Percentiles rank a stretch among this genome's conserved stretches.
These are phyloP conservation scores for Sporisorium graminicola DNA, from an alignment of 1,284 basidiomycete species.

Conservation along the genomic window DNA sequence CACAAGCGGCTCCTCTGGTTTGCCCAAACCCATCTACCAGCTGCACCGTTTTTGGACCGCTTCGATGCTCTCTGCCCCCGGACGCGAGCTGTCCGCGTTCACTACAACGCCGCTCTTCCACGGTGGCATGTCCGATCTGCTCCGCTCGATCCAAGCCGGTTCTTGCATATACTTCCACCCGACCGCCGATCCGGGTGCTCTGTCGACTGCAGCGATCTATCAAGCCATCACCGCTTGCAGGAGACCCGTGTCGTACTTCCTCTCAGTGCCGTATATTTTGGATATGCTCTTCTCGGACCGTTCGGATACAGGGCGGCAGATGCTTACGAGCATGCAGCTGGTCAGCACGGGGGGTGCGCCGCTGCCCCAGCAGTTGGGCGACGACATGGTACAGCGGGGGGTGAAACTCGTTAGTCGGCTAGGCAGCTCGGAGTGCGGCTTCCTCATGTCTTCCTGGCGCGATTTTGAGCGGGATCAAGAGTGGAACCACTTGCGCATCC, in stretches of 20 bases:
- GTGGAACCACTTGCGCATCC: conserved; percentile 76
- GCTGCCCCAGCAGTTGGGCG: conserved; percentile 74
- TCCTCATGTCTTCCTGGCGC: conserved; percentile 74
- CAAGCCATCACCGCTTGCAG: conserved; percentile 64
- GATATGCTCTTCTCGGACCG: conserved; percentile 73
- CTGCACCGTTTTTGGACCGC: conserved; percentile 62
- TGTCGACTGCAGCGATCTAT: conserved; percentile 68
- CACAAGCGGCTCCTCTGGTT: conserved; percentile 75
- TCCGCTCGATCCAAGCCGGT: conserved; percentile 70
- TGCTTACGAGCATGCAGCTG: conserved; percentile 73
- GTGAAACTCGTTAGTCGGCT: conserved; percentile 75
- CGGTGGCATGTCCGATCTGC: conserved; percentile 71
- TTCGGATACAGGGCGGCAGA: conserved; percentile 72
- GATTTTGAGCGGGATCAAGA: conserved; percentile 74
- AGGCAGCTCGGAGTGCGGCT: conserved; percentile 72
- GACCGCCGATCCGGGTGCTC: conserved; percentile 63
- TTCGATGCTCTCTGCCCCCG: conserved; percentile 43
- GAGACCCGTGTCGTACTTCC: conserved; percentile 51
- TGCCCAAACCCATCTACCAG: conserved; percentile 71
- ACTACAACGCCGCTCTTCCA: conserved; percentile 72
- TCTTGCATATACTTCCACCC: conserved; percentile 70
- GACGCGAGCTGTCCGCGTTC: conserved; percentile 65
- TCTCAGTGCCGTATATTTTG: conserved; percentile 72
- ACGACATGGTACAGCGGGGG: conserved; percentile 73
- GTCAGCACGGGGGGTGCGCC: conserved; percentile 73